Evolutionary conservation across 176 grass and related monocot species (phyloP).

Genomic region (Oryza brachyantha): DNA sequence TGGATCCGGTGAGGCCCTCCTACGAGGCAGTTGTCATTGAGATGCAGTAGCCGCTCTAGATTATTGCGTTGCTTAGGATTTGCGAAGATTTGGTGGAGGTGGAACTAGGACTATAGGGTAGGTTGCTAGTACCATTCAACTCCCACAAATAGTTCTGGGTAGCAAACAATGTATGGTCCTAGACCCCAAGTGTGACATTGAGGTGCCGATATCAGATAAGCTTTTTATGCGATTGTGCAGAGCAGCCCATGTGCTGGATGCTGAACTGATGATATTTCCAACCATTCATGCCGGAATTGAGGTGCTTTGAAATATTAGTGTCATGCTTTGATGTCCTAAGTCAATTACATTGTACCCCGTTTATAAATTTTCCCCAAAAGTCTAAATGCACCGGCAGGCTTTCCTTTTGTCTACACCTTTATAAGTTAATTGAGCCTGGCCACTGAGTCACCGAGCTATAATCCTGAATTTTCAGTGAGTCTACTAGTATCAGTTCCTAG

Average conservation of each 20-base stretch:
- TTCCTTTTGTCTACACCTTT: not conserved
- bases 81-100: slow-evolving; percentile 14
- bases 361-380: not conserved
- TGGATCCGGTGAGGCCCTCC: not conserved
- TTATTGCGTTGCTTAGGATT: not conserved
- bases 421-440: no score
- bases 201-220: not conserved
- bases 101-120: not conserved
- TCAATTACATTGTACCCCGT: not conserved
- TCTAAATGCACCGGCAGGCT: not conserved
- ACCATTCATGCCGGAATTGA: not conserved
- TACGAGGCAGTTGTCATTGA: not conserved
- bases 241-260: not conserved
- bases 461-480: not conserved
- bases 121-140: not conserved
- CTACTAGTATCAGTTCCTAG: not conserved
- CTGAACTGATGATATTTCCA: not conserved
- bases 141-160: not conserved
- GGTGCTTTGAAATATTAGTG: not conserved
- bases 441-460: not conserved
- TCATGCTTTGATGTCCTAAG: not conserved
- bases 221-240: not conserved
- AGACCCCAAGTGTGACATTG: not conserved
- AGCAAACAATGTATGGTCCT: not conserved
- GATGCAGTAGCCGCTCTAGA: not conserved